Evolutionary conservation across 2,329 filamentous ascomycete genomes (phyloP).

Genomic region (Ilyonectria mors-panacis): DNA sequence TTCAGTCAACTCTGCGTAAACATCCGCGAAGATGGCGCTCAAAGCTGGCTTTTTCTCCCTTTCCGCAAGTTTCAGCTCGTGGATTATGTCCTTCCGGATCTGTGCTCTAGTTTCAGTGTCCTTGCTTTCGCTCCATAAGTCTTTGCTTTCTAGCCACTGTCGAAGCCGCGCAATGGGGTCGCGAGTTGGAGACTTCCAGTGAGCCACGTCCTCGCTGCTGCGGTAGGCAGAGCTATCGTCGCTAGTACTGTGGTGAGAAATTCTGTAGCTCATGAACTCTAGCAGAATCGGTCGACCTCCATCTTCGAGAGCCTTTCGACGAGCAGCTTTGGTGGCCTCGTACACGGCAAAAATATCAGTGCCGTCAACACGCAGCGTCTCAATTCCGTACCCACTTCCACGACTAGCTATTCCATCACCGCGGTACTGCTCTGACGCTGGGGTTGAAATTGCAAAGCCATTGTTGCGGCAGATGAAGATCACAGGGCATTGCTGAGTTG

Average conservation of each 20-base stretch:
- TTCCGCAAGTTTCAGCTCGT: constrained; percentile 18
- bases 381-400: constrained; percentile 86
- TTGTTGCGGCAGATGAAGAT: constrained; percentile 91
- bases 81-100: constrained; percentile 21
- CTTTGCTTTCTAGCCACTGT: constrained; percentile 22
- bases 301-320: constrained; percentile 57
- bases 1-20: constrained; percentile 28
- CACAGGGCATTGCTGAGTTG: constrained; percentile 82
- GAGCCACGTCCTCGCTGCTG: constrained; percentile 1
- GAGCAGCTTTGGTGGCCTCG: constrained; percentile 79
- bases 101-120: neutral
- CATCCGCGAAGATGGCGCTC: constrained; percentile 20
- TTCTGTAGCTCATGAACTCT: constrained; percentile 33
- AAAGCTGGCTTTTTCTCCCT: constrained; percentile 27
- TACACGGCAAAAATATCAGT: constrained; percentile 89
- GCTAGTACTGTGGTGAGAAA: constrained; percentile 35
- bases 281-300: constrained; percentile 26
- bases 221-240: constrained; percentile 34
- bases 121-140: constrained; percentile 12
- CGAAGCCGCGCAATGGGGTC: constrained; percentile 20
- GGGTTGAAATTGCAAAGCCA: constrained; percentile 86
- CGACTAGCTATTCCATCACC: constrained; percentile 87
- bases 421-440: constrained; percentile 86
- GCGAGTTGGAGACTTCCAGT: constrained; percentile 18
- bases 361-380: constrained; percentile 86